These are phyloP conservation scores for Boechera divaricarpa DNA, from an alignment of 345 rosid genomes.

Conservation along the genomic window DNA sequence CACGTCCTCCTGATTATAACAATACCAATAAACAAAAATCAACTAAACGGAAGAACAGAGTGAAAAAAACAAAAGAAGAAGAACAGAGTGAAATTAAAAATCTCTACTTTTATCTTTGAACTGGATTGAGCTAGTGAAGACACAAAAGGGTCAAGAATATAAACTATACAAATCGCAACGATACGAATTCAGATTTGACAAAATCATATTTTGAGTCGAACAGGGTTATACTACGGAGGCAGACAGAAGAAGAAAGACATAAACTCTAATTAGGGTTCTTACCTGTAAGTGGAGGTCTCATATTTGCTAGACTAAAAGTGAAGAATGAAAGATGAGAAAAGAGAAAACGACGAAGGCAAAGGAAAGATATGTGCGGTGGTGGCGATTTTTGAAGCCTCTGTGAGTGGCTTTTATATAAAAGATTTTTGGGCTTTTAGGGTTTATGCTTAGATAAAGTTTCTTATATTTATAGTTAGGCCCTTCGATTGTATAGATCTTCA, in stretches of 20 bases:
- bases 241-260: background rate
- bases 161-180: background rate
- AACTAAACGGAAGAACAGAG: background rate
- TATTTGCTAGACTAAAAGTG: background rate
- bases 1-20: slow-evolving; percentile 24
- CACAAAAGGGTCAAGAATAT: background rate
- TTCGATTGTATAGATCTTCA: background rate
- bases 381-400: background rate
- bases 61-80: background rate
- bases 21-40: background rate
- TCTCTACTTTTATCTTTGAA: background rate
- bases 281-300: slow-evolving; percentile 40
- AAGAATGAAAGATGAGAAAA: background rate
- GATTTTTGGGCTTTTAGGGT: slow-evolving; percentile 21
- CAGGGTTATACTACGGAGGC: background rate
- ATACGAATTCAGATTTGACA: background rate
- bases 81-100: background rate
- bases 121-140: background rate
- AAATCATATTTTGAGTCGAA: background rate
- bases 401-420: slow-evolving; percentile 6
- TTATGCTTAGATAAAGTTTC: background rate
- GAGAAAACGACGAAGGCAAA: background rate
- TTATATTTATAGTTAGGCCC: background rate
- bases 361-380: slow-evolving; percentile 1
- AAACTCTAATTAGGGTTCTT: background rate